Base-by-base conservation (phyloP, 2,329 filamentous ascomycete genomes). In the Pseudogymnoascus sp. region DNA sequence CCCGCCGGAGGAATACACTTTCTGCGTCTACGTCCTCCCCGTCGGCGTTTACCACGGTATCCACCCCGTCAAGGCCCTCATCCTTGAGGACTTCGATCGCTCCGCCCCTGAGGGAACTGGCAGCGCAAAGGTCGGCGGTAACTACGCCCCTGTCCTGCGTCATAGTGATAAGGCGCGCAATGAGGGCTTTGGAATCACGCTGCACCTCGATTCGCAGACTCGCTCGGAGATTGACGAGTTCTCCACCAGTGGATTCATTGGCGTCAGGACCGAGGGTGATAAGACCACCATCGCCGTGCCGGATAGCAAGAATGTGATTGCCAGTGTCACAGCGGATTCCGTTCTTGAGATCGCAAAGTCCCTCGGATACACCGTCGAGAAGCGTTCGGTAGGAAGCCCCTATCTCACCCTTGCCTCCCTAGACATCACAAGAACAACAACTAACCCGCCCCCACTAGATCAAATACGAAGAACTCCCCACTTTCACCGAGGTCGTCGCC, bases 41-140 rank as follows among this genome's bases (percentile, higher is more conserved):
- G 95, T 91, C 0, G 93, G 93, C 6, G 92, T 96, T 14, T 97
- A 97, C 79, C 93, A 97, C 76, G 93, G 94, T 38, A 85, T 88
- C 0, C 85, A 92, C 69, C 91, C 93, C 0, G 91, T 96, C n/a
- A 87, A 89, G 71, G 91, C 89, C 1, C 78, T 97, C 62, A 89
- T 97, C 65, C 81, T 97, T 2, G 93, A 97, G 71, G 88, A 94
- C 31, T 97, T 97, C 73, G 93, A 97, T 75, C 90, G 93, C 31
- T 85, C 92, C 0, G 93, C 93, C n/a, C 93, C 94, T 0, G 85
- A 92, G 70, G 93, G 93, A 0, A 95, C 90, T 0, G 93, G 93
- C 0, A 87, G 85, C 66, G 93, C 91, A n/a, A 97, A 97, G 78
- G 83, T 97, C 2, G 93, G 94, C 25, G 94, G 93, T 12, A 97